Percentiles rank a stretch among this genome's conserved stretches.
Conservation (phyloP, 2,329 filamentous ascomycete genomes). For the Colletotrichum viniferum region DNA sequence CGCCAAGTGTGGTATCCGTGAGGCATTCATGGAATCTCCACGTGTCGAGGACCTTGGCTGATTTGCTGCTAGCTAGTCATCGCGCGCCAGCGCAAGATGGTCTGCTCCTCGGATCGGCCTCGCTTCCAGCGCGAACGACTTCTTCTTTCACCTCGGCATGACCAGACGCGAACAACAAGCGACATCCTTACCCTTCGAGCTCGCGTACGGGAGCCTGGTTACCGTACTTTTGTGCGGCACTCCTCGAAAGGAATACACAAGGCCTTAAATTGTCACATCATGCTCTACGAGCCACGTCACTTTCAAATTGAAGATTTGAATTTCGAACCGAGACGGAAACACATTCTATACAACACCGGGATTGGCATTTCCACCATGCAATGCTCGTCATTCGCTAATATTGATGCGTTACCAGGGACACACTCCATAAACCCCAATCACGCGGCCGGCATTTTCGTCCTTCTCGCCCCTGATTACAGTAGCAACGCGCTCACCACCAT, state of each 20-base stretch:
- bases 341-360: not conserved
- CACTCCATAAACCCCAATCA: not conserved
- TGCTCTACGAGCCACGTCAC: not conserved
- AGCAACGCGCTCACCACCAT: not conserved
- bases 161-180: not conserved
- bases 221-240: not conserved
- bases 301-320: not conserved
- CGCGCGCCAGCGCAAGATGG: not conserved
- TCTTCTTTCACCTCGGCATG: not conserved
- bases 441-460: not conserved
- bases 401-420: not conserved
- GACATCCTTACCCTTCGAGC: not conserved
- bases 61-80: too few relatives aligned
- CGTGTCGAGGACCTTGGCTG: too few relatives aligned
- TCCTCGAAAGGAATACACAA: not conserved
- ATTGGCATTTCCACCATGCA: not conserved
- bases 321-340: not conserved
- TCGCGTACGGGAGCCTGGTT: not conserved
- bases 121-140: not conserved
- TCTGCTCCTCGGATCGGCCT: not conserved
- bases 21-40: too few relatives aligned
- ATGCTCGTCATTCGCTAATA: not conserved
- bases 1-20: too few relatives aligned
- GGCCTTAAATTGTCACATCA: not conserved
- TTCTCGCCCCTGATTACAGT: not conserved